A percentile compares a stretch with the other conserved stretches of the same genome.
phyloP scores from a whole-genome alignment of 2,329 filamentous ascomycete species.

The Fusarium paranaense region DNA sequence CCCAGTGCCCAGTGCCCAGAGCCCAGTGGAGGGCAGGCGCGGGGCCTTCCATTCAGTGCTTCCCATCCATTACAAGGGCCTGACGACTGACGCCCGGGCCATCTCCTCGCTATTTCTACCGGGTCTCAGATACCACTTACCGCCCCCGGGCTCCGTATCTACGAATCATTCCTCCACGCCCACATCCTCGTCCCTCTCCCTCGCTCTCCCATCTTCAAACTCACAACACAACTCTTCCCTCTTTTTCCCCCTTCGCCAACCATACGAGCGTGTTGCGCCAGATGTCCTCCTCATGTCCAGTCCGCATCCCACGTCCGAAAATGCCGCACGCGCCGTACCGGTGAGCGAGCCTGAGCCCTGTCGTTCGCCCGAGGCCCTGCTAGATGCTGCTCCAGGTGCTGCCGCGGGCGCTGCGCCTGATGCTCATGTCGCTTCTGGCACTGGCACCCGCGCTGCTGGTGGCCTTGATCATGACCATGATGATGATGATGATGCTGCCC shows the following conservation, averaged over 20 bases:
- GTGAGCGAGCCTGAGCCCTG: slow-evolving; percentile 50
- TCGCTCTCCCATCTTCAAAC: slow-evolving; percentile 32
- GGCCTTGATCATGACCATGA: slow-evolving; percentile 40
- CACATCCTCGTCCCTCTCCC: slow-evolving; percentile 37
- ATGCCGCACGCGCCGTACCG: slow-evolving; percentile 64
- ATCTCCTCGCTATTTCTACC: slow-evolving; percentile 26
- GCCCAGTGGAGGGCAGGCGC: neutral
- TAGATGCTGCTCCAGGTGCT: slow-evolving; percentile 30
- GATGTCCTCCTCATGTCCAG: slow-evolving; percentile 71
- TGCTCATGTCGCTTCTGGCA: slow-evolving; percentile 5
- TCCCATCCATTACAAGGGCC: slow-evolving; percentile 12
- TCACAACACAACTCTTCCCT: slow-evolving; percentile 24
- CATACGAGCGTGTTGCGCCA: slow-evolving; percentile 51
- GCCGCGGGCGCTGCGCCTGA: slow-evolving; percentile 4
- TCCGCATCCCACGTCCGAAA: slow-evolving; percentile 62
- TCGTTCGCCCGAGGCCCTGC: slow-evolving; percentile 21
- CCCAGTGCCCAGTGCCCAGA: no score
- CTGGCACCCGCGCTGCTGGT: neutral
- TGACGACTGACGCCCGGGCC: slow-evolving; percentile 29
- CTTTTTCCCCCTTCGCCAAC: slow-evolving; percentile 24
- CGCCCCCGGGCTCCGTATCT: slow-evolving; percentile 36
- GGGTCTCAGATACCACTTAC: slow-evolving; percentile 30
- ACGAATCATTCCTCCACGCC: slow-evolving; percentile 49
- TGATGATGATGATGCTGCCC: slow-evolving; percentile 37
- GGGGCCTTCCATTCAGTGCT: neutral